These are phyloP conservation scores for Colletotrichum sp. DNA, from an alignment of 2,329 filamentous ascomycete species.

Conservation along the genomic window DNA sequence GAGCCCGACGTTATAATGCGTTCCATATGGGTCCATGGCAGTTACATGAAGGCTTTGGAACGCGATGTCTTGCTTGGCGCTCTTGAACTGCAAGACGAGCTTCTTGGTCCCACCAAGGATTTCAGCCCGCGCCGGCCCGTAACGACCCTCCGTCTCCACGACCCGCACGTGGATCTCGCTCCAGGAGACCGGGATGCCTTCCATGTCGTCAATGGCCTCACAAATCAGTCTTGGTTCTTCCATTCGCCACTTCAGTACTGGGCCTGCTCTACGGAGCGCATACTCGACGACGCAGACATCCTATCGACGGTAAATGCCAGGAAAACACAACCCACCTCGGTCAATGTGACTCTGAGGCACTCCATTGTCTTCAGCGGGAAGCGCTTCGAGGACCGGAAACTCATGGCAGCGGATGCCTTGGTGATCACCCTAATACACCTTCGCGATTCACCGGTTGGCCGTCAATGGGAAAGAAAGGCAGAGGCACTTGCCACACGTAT, in stretches of 20 bases:
- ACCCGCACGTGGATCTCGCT: slow-evolving; percentile 40
- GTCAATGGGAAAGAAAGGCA: slow-evolving; percentile 67
- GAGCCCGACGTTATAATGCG: slow-evolving; percentile 79
- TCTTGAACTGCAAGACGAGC: slow-evolving; percentile 70
- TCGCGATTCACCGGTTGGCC: slow-evolving; percentile 65
- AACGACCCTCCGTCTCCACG: slow-evolving; percentile 25
- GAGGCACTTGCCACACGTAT: slow-evolving; percentile 53
- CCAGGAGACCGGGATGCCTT: slow-evolving; percentile 55
- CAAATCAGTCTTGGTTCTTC: slow-evolving; percentile 73
- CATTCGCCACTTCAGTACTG: slow-evolving; percentile 86
- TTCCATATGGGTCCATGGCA: slow-evolving; percentile 81
- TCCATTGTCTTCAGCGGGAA: slow-evolving; percentile 87
- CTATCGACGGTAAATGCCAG: slow-evolving; percentile 71
- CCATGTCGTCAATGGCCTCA: slow-evolving; percentile 64
- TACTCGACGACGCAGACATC: slow-evolving; percentile 66
- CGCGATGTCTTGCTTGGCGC: slow-evolving; percentile 68
- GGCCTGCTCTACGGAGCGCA: slow-evolving; percentile 65
- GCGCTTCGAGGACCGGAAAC: slow-evolving; percentile 67
- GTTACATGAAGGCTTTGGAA: slow-evolving; percentile 78
- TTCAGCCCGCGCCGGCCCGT: slow-evolving; percentile 50
- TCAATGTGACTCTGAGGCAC: slow-evolving; percentile 76
- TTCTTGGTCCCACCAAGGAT: slow-evolving; percentile 65
- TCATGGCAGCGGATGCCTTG: slow-evolving; percentile 76
- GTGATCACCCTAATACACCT: slow-evolving; percentile 79
- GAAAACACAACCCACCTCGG: slow-evolving; percentile 65